Conservation (phyloP, 2,329 filamentous ascomycete species). For the Penicillium sp. region DNA sequence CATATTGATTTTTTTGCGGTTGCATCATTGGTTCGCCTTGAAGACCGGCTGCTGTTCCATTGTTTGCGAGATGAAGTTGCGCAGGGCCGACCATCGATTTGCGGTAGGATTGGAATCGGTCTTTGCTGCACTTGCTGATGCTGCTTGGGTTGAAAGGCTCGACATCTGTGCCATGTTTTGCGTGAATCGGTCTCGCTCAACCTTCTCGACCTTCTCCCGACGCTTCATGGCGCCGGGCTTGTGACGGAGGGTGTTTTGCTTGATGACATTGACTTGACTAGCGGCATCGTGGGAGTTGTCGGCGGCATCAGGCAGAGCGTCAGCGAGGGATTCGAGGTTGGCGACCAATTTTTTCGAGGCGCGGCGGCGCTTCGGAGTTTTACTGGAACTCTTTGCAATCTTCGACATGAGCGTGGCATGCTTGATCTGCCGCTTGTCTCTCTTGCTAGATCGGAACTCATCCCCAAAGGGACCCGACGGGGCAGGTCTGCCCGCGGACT, state of each 20-base stretch:
- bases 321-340: constrained; percentile 74
- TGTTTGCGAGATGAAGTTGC: constrained; percentile 81
- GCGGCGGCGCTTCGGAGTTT: constrained; percentile 66
- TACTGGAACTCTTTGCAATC: constrained; percentile 66
- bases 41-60: constrained; percentile 90
- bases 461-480: constrained; percentile 30
- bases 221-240: constrained; percentile 79
- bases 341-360: constrained; percentile 78
- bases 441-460: constrained; percentile 73
- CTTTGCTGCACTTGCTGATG: constrained; percentile 22
- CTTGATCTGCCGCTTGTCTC: constrained; percentile 81
- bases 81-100: constrained; percentile 77
- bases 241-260: constrained; percentile 74
- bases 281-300: constrained; percentile 50
- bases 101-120: constrained; percentile 47
- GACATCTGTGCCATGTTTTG: constrained; percentile 79
- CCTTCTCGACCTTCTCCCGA: constrained; percentile 77
- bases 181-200: constrained; percentile 83
- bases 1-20: background rate
- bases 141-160: constrained; percentile 37
- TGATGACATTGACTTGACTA: constrained; percentile 68
- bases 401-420: constrained; percentile 78
- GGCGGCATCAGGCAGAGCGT: constrained; percentile 73
- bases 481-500: constrained; percentile 11
- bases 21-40: constrained; percentile 37